Base-by-base conservation (phyloP, 2,329 filamentous ascomycete species). In the Acrodontium crateriforme region DNA sequence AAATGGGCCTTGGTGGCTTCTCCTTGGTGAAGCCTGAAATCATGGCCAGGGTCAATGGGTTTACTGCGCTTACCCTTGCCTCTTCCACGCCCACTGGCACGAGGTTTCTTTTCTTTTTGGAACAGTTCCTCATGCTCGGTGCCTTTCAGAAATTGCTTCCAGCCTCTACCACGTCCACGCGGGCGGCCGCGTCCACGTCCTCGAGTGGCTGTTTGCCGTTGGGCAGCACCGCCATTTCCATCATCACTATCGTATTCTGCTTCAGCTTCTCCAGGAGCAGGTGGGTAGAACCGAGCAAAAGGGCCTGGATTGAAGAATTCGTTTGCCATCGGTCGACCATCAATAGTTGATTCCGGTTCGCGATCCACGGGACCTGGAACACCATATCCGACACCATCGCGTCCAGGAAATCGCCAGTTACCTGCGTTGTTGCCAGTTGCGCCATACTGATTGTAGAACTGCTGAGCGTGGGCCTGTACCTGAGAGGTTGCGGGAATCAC, bases 1-100 rank as follows among this genome's bases (percentile, higher is more conserved):
- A 82, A 62, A 45, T 75, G 84, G 4, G 73, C 70, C 34, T 74
- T 64, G 33, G 74, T 79, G 3, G 80, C 79, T 44, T 69, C 62
- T 25, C 68, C 65, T 26, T 84, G 63, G 22, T 75, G 62, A 21
- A 69, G 61, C 43, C 76, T 81, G 50, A 84, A 80, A 40, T 83
- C 74, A 21, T 67, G 71, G 24, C 74, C 70, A 10, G 74, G 76
- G 47, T 80, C 76, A 6, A 70, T 73, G 14, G 71, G 67, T 47
- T 74, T 71, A 16, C 55, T 54, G 25, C 58, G 57, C 10, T 60
- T 58, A 40, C 50, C 45, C 11, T 25, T 25, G n/a, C 50, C 49
- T 30, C 44, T 48, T 9, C 42, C 42, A 25, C 46, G 39, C 25
- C 47, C 38, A 22, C 34, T 32, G n/a, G 32, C 29, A 5, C 40